Evolutionary conservation across 176 grass and related monocot species (phyloP), one percentile per base, ranked within the genome.

Genomic region (Tillandsia leiboldiana): DNA sequence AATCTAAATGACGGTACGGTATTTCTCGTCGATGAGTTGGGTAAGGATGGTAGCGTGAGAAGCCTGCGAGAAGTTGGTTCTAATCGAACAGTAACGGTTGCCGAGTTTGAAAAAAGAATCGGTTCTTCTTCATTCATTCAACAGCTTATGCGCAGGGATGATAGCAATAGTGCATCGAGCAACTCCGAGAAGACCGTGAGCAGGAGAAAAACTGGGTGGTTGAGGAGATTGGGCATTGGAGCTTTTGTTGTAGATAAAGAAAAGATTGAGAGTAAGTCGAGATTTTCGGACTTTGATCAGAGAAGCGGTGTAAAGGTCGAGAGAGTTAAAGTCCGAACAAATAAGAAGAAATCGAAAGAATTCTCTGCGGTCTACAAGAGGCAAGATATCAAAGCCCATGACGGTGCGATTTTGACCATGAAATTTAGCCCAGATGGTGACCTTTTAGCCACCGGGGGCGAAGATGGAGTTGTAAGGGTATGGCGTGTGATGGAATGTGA

Each of bases 401-500:
- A 86, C 54, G 95, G 95, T 68, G 84, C 87, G 71, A 94, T 99
- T 63, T 64, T 88, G 70, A 88, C 82, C 50, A 87, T 99, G 75
- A 93, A 86, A 63, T 99, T 99, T 79, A 99, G 90, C 69, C 87
- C 90, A 10, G 80, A 94, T 69, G 95, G 95, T 18, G 82, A 75
- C 69, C 80, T 86, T 67, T 84, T 99, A 20, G 95, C 95, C 4
- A 99, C 1, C 69, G 82, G 95, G 0, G 95, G 95, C 1, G 80
- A 90, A 79, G 95, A 99, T 71, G 90, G 90, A 71, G 57, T 99
- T 48, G 77, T 99, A 14, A 75, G 82, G 70, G 79, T 94, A 51
- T 99, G 95, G 95, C 50, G 48, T 76, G 80, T 99, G 9, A 75
- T 63, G 13, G 75, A 87, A 65, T 92, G 70, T 49, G 76, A 78